Base-by-base conservation (phyloP, 208 protist genomes). In the Trypanosoma avium region DNA sequence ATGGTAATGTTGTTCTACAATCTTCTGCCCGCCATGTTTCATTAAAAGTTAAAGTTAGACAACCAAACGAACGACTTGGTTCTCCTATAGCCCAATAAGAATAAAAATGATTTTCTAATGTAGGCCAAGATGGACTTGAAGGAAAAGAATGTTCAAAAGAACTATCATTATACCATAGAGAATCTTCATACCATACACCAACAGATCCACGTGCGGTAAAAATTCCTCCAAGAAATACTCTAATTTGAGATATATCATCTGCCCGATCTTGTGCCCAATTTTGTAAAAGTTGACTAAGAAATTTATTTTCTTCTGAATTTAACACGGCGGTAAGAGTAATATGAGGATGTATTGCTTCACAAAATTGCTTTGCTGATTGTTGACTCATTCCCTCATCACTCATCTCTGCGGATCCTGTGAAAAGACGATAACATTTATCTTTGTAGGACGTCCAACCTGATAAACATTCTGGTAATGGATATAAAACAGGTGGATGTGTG, bases 71-170 rank as follows among this genome's bases (percentile, higher is more conserved):
- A 8, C 68, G 52, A 15, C 47, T 47, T 4, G 84, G 84, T 62
- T 91, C 71, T 15, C 33, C 48, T 10, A 10, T 38, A 6, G 63
- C 73, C 84, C 84, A 91, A 56, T 83, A 61, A 6, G 52, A 12
- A 48, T 69, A 91, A 63, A 80, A 77, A 32, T 24, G 43, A 35
- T 91, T 84, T 48, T 29, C 10, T 19, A 29, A 30, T 21, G 81
- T 91, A 26, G 84, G 84, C 84, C 84, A 91, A 48, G 75, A 48
- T 3, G 80, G 79, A 57, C 79, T 90, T 17, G 75, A 85, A 29
- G 73, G 77, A 10, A 32, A 56, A 24, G 75, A 54, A n/a, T 22
- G 36, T 12, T 58, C 65, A 55, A 54, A 67, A 30, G 60, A 67
- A 21, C 33, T 70, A 13, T 70, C 66, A 46, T 65, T 74, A 67